Conservation (phyloP, 176 grass and related monocot genomes). For the Hsuehochloa calcarea region DNA sequence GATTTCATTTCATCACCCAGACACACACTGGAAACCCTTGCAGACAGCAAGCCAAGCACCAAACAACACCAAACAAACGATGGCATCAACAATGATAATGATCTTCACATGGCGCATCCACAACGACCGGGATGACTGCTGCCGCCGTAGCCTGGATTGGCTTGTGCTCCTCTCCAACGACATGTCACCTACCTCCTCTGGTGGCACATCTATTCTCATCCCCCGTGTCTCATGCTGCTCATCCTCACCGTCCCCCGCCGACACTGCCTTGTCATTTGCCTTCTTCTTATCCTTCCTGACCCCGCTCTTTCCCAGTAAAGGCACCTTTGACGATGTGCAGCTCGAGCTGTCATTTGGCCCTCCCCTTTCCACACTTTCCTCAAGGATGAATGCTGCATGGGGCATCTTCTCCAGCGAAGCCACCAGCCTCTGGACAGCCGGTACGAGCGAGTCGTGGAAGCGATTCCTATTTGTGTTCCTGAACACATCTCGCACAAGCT, state of each 20-base stretch:
- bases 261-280: constrained; percentile 34
- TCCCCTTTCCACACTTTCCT: constrained; percentile 38
- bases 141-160: constrained; percentile 44
- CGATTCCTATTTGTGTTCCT: constrained; percentile 36
- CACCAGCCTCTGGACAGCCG: constrained; percentile 67
- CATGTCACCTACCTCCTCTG: constrained; percentile 40
- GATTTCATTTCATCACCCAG: background rate
- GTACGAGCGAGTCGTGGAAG: constrained; percentile 58
- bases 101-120: constrained; percentile 79
- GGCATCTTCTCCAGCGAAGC: constrained; percentile 87
- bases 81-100: constrained; percentile 49
- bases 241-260: background rate
- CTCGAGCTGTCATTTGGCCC: constrained; percentile 21
- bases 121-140: constrained; percentile 34
- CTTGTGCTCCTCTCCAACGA: constrained; percentile 50
- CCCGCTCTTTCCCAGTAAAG: constrained; percentile 58
- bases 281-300: constrained; percentile 73
- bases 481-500: constrained; percentile 53
- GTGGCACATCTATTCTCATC: constrained; percentile 52
- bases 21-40: constrained; percentile 76
- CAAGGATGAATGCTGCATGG: constrained; percentile 33
- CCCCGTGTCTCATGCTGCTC: constrained; percentile 43
- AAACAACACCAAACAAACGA: constrained; percentile 72
- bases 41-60: constrained; percentile 73
- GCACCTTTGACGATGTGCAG: constrained; percentile 67